phyloP scores from a whole-genome alignment of 805 yeast species.

The Yarrowia sp. region DNA sequence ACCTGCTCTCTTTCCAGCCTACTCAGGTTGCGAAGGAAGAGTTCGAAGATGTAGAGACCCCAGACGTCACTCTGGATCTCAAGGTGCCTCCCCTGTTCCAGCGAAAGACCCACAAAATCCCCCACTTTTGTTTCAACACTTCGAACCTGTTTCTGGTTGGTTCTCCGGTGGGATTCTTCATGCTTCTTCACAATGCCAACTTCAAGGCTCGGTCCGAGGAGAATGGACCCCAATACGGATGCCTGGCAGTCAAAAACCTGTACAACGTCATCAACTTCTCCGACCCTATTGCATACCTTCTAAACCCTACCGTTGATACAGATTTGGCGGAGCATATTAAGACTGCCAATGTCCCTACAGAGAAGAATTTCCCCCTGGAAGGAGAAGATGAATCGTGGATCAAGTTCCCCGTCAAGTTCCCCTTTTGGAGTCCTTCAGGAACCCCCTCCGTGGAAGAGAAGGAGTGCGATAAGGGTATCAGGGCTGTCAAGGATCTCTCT shows the following conservation, averaged over 20 bases:
- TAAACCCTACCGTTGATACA: conserved; percentile 73
- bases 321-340: conserved; percentile 33
- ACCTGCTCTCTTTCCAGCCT: conserved; percentile 52
- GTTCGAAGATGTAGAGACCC: conserved; percentile 28
- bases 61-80: conserved; percentile 25
- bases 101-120: conserved; percentile 29
- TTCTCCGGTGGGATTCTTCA: conserved; percentile 80
- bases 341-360: conserved; percentile 33
- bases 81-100: conserved; percentile 5
- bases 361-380: conserved; percentile 28
- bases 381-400: conserved; percentile 21
- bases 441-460: background rate
- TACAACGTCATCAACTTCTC: conserved; percentile 86
- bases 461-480: background rate
- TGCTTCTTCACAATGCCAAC: conserved; percentile 34
- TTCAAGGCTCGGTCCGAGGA: conserved; percentile 34
- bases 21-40: conserved; percentile 30
- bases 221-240: conserved; percentile 36
- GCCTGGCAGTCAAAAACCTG: conserved; percentile 63
- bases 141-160: conserved; percentile 77
- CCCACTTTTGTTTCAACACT: conserved; percentile 63
- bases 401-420: conserved; percentile 19
- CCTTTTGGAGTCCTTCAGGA: conserved; percentile 19
- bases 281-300: conserved; percentile 85
- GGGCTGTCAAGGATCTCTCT: background rate